A percentile compares a stretch with the other conserved stretches of the same genome.
Evolutionary conservation across 73 alveolate genomes (phyloP).

Genomic region (Loxodes magnus): DNA sequence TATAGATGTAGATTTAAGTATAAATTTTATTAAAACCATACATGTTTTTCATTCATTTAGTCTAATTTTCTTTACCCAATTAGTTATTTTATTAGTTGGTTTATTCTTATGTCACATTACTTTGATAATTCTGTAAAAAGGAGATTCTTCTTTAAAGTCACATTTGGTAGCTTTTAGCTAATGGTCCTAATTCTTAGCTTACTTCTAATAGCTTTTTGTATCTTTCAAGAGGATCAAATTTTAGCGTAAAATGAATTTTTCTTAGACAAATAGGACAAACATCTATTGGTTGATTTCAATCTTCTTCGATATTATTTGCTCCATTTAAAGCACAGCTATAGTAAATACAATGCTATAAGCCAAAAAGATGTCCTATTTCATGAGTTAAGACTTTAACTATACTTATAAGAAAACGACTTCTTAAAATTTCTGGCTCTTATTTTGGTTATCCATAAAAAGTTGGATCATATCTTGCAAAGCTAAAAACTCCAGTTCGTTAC

Average conservation of each 20-base stretch:
- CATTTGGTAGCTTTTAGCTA: no score
- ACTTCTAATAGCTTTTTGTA: no score
- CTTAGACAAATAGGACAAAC: constrained; percentile 77
- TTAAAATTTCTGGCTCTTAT: not conserved
- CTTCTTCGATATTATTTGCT: constrained; percentile 36
- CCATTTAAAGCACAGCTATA: constrained; percentile 85
- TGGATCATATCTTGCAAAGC: constrained; percentile 49
- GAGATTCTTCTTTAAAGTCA: no score
- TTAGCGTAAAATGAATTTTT: constrained; percentile 40
- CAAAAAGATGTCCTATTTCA: constrained; percentile 85
- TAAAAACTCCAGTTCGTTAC: constrained; percentile 47
- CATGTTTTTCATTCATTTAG: no score
- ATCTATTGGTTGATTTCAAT: constrained; percentile 28
- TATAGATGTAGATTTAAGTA: no score
- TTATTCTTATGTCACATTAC: no score
- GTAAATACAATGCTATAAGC: constrained; percentile 72
- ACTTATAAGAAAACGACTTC: constrained; percentile 15
- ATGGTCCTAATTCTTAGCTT: no score
- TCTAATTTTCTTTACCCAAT: no score
- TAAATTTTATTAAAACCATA: no score
- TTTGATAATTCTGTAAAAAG: no score
- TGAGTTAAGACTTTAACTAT: constrained; percentile 75
- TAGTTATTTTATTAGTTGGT: no score
- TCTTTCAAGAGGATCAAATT: constrained; percentile 32
- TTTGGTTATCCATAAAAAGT: constrained; percentile 23